Evolutionary conservation across 306 rosid genomes (phyloP), one percentile per base, ranked within the genome.

Genomic region (Hippophae rhamnoides): DNA sequence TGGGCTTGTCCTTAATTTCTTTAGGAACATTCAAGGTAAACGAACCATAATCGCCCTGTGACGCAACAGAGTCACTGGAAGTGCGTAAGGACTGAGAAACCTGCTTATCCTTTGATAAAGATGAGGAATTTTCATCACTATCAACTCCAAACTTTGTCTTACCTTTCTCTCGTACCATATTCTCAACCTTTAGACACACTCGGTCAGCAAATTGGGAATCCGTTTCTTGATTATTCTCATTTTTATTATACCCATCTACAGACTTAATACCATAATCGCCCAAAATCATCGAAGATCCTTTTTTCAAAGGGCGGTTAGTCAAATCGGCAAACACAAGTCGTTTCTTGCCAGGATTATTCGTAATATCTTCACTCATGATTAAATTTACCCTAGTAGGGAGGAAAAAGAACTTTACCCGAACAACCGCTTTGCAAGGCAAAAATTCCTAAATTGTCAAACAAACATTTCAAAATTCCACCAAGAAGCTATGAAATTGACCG

Each of bases 301-400:
- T 72, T 59, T 87, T 87, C 1, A 63, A 44, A 0, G 74, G 85
- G 14, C 80, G 78, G 59, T 92, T 92, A 5, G 95, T 79, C 69
- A 78, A 42, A 59, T 92, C 86, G 0, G 76, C 52, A 0, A 90
- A 78, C 57, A 44, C 92, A 10, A 66, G 57, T 5, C 93, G 92
- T 71, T 67, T n/a, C 68, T 71, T 80, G 42, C 52, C 14, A 46
- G 61, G 46, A 65, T 63, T 72, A 46, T 73, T 77, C 13, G 57
- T 65, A 31, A 31, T 79, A 73, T 78, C 81, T 47, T 67, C 72
- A 53, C 76, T 73, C 75, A 72, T 87, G 76, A 56, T 72, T 62
- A 47, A 66, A 72, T 57, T 63, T 54, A 61, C 47, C 0, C 61
- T 6, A 23, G 41, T 6, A 11, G 51, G n/a, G 25, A 42, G 40